phyloP scores from a whole-genome alignment of 257 asterid genomes.

The Solanum acaule region DNA sequence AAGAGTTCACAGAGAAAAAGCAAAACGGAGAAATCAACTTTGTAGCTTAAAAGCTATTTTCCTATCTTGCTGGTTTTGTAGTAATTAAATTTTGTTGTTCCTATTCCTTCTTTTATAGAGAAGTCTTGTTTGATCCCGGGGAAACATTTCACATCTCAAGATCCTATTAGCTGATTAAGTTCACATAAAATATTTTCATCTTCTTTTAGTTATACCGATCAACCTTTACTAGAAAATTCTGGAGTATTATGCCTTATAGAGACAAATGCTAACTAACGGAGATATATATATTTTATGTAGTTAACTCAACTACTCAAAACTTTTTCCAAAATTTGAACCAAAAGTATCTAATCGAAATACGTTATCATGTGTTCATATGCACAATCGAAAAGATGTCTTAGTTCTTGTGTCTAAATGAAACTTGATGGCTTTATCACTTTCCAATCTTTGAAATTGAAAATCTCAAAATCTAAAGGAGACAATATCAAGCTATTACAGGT shows the following conservation, averaged over 20 bases:
- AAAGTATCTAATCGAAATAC: background rate
- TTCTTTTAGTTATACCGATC: background rate
- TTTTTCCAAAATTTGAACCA: background rate
- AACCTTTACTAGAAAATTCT: background rate
- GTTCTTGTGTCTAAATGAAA: background rate
- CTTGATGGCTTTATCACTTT: background rate
- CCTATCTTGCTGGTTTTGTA: no score
- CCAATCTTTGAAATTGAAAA: background rate
- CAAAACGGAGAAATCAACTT: no score
- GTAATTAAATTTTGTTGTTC: no score
- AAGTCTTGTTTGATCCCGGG: no score
- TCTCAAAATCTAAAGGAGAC: background rate
- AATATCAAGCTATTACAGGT: background rate
- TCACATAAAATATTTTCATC: background rate
- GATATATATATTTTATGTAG: no score
- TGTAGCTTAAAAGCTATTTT: no score
- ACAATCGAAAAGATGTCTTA: background rate
- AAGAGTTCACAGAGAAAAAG: no score
- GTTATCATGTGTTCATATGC: background rate
- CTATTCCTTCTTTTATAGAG: no score
- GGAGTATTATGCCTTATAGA: no score
- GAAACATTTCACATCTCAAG: background rate
- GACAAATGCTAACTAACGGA: background rate
- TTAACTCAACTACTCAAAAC: background rate
- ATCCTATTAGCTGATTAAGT: background rate